Evolutionary conservation across 1,284 basidiomycete species (phyloP).

Genomic region (Puccinia brachypodii): DNA sequence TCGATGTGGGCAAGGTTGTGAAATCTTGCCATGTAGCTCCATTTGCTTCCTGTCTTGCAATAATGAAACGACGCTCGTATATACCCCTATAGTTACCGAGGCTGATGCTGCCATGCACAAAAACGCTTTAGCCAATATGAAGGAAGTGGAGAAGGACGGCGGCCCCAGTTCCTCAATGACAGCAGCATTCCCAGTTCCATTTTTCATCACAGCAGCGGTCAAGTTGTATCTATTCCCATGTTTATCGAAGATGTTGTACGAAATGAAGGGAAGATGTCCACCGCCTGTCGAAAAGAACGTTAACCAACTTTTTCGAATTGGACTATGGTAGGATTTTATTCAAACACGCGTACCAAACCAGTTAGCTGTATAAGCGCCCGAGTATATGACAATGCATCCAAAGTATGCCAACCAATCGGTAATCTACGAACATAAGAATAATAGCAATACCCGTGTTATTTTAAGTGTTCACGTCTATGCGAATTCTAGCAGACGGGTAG

Average conservation of each 20-base stretch:
- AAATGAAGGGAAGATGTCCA: conserved; percentile 29
- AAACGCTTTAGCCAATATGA: conserved; percentile 16
- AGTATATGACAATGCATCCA: conserved; percentile 15
- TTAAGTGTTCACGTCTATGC: too few relatives aligned
- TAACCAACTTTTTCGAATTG: not conserved
- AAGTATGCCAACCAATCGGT: conserved; percentile 16
- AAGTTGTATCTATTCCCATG: conserved; percentile 24
- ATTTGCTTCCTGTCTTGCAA: conserved; percentile 1
- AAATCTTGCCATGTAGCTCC: not conserved
- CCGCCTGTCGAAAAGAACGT: conserved; percentile 1
- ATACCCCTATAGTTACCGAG: conserved; percentile 14
- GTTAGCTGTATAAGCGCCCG: conserved; percentile 18
- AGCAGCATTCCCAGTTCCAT: conserved; percentile 1
- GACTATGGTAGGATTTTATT: not conserved
- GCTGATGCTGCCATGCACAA: conserved; percentile 18
- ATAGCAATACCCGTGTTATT: not conserved
- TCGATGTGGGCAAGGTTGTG: conserved; percentile 25
- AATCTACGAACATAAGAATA: not conserved
- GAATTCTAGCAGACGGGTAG: too few relatives aligned
- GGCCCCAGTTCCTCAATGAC: conserved; percentile 1
- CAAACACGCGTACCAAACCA: conserved; percentile 8
- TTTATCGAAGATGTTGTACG: conserved; percentile 21
- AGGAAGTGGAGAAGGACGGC: conserved; percentile 4
- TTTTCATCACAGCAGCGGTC: conserved; percentile 15
- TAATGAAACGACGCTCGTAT: not conserved